phyloP scores from a whole-genome alignment of 108 stramenopile species.

The Cyclotella baltica region DNA sequence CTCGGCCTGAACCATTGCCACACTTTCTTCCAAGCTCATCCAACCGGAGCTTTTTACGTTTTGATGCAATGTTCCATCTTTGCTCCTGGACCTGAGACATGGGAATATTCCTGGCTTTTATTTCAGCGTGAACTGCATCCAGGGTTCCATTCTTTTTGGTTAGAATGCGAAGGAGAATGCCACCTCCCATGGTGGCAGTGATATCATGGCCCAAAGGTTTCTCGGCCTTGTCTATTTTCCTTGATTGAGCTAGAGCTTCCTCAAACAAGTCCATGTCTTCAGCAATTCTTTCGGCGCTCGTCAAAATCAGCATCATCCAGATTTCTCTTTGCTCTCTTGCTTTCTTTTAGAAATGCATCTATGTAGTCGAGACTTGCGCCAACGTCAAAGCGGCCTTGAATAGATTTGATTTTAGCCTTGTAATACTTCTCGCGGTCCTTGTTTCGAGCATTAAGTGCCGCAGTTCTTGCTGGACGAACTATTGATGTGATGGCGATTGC shows the following conservation, averaged over 20 bases:
- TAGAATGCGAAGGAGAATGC: neutral
- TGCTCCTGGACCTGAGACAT: neutral
- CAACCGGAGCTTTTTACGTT: neutral
- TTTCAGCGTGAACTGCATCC: neutral
- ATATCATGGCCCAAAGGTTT: neutral
- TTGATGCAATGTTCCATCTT: neutral
- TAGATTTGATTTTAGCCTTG: neutral
- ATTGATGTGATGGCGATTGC: neutral
- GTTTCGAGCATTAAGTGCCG: neutral
- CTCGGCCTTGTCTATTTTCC: neutral
- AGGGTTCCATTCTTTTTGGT: neutral
- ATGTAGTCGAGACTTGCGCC: neutral
- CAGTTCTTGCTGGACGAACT: neutral
- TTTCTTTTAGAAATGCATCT: neutral
- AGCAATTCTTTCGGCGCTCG: neutral
- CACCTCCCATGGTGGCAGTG: neutral
- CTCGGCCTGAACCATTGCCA: no score
- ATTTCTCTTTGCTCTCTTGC: neutral
- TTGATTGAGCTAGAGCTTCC: neutral
- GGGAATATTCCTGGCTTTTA: neutral
- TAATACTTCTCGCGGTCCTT: neutral
- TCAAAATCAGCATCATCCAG: neutral
- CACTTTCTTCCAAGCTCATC: no score
- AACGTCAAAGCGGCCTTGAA: neutral
- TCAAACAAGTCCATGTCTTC: neutral